Conservation (phyloP, 495 filamentous ascomycete species). For the Penicillium samsonianum region DNA sequence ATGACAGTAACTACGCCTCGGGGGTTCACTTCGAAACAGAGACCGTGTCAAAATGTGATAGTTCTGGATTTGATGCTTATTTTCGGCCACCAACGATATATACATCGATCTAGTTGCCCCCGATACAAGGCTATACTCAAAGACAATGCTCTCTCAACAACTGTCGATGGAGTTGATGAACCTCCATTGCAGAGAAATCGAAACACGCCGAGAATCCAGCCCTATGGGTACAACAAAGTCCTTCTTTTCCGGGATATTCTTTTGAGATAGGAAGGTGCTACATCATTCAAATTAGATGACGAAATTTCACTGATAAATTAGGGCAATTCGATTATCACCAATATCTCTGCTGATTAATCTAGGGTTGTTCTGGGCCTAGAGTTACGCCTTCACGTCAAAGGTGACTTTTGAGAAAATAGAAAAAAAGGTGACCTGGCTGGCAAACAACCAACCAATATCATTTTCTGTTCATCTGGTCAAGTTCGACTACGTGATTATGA, state of each 20-base stretch:
- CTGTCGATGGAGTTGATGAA: too few relatives aligned
- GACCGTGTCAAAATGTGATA: not conserved
- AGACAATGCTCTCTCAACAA: too few relatives aligned
- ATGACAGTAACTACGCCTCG: not conserved
- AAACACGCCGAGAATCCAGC: too few relatives aligned
- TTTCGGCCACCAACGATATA: not conserved
- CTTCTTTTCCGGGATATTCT: not conserved
- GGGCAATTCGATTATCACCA: not conserved
- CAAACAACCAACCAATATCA: not conserved
- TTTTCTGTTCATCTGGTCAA: too few relatives aligned
- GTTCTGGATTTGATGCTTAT: not conserved
- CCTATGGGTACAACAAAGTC: not conserved
- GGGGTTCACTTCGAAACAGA: not conserved
- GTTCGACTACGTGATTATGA: too few relatives aligned
- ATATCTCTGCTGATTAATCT: not conserved
- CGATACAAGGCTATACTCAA: too few relatives aligned
- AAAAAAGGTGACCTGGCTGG: not conserved
- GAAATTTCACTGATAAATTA: not conserved
- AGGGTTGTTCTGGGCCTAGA: too few relatives aligned
- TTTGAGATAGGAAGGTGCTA: not conserved
- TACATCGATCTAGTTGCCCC: not conserved
- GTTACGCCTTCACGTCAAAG: too few relatives aligned
- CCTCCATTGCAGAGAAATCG: too few relatives aligned
- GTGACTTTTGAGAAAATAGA: not conserved
- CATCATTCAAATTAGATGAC: not conserved